Percentiles rank a stretch among this genome's conserved stretches.
Conservation (phyloP, 1,284 basidiomycete species). For the Cystobasidiaceae sp. region DNA sequence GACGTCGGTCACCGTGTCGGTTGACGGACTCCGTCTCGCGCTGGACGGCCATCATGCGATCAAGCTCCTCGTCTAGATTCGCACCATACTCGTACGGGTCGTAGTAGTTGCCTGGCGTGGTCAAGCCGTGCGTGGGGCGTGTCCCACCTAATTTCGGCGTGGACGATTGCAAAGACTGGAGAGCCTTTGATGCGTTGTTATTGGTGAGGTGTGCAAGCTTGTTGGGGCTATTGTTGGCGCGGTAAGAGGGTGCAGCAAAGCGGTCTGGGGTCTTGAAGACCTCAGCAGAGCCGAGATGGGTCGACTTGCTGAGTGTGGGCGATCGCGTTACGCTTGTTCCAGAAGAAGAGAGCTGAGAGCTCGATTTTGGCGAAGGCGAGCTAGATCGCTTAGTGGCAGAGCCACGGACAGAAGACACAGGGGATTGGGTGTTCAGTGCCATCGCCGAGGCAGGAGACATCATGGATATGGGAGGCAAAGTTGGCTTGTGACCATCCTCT, state of each 20-base stretch:
- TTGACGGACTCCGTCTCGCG: not conserved
- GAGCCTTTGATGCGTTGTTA: constrained; percentile 23
- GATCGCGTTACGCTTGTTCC: not conserved
- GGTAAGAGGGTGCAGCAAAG: not conserved
- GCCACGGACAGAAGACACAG: constrained; percentile 24
- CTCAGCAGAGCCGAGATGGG: not conserved
- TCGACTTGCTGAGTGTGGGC: constrained; percentile 19
- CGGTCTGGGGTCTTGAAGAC: constrained; percentile 28
- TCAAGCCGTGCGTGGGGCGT: not conserved
- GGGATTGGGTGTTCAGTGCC: constrained; percentile 18
- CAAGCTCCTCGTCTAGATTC: constrained; percentile 30
- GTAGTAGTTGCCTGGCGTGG: constrained; percentile 24
- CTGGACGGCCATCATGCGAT: constrained; percentile 19
- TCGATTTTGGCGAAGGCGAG: constrained; percentile 22
- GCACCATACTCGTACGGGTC: constrained; percentile 34
- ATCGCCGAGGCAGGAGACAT: constrained; percentile 21
- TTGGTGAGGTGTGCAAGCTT: constrained; percentile 19
- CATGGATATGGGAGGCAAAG: constrained; percentile 26
- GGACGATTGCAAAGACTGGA: constrained; percentile 8
- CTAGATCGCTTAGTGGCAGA: constrained; percentile 22
- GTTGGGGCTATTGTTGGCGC: constrained; percentile 1
- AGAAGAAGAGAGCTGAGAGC: not conserved
- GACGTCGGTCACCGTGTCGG: not conserved
- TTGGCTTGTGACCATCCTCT: constrained; percentile 9
- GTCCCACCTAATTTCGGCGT: constrained; percentile 4